Evolutionary conservation across 2,329 filamentous ascomycete genomes (phyloP).

Genomic region (Amylocarpus encephaloides): DNA sequence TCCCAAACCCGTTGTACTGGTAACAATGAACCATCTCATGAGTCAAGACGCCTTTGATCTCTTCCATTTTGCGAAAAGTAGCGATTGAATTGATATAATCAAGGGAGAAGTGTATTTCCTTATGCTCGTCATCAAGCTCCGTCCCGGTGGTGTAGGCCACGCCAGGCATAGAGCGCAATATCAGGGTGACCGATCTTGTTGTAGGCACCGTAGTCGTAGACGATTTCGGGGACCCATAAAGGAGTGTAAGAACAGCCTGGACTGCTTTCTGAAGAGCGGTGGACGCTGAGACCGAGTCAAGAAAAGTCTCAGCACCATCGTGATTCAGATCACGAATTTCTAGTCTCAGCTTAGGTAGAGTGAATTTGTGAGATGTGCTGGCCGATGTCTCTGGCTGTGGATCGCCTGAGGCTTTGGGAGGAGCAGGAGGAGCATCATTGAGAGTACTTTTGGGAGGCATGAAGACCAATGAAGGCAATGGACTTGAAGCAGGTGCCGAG

Average conservation of each 20-base stretch:
- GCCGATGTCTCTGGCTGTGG: neutral
- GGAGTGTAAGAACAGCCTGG: slow-evolving; percentile 59
- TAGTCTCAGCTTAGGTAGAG: slow-evolving; percentile 51
- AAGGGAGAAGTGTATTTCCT: slow-evolving; percentile 85
- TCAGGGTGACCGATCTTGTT: slow-evolving; percentile 80
- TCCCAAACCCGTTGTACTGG: slow-evolving; percentile 64
- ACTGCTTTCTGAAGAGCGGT: slow-evolving; percentile 58
- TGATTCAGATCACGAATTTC: slow-evolving; percentile 53
- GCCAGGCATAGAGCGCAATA: slow-evolving; percentile 72
- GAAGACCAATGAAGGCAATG: slow-evolving; percentile 19
- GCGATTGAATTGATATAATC: slow-evolving; percentile 57
- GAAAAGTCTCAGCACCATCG: slow-evolving; percentile 59
- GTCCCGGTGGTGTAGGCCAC: slow-evolving; percentile 84
- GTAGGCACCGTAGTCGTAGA: slow-evolving; percentile 40
- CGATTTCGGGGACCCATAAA: slow-evolving; percentile 54
- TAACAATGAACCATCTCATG: slow-evolving; percentile 96
- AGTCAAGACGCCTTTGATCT: slow-evolving; percentile 77
- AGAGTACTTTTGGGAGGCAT: slow-evolving; percentile 23
- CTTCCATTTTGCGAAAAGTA: slow-evolving; percentile 41
- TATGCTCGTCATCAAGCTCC: slow-evolving; percentile 77
- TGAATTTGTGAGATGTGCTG: slow-evolving; percentile 29
- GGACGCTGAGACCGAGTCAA: slow-evolving; percentile 57
- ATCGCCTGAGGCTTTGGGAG: neutral
- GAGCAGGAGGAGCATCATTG: slow-evolving; percentile 10
- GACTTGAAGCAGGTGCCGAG: slow-evolving; percentile 6